Conservation (phyloP, 2,329 filamentous ascomycete species). For the Metarhizium guizhouense region DNA sequence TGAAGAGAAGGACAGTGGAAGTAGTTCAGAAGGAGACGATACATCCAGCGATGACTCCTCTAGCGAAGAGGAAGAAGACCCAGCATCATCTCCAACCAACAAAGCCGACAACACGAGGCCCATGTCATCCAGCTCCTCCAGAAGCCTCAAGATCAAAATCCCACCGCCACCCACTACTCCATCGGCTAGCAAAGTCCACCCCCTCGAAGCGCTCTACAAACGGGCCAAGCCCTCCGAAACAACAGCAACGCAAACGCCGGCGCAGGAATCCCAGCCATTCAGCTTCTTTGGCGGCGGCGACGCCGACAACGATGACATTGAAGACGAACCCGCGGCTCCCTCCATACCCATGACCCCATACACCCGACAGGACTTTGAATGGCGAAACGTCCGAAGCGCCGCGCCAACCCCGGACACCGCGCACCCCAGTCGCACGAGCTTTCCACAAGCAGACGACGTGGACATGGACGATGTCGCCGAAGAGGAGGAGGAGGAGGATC, state of each 20-base stretch:
- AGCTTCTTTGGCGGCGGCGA: slow-evolving; percentile 65
- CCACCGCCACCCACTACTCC: slow-evolving; percentile 37
- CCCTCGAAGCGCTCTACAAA: slow-evolving; percentile 90
- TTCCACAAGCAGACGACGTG: slow-evolving; percentile 26
- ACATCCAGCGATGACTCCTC: slow-evolving; percentile 4
- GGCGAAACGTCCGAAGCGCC: slow-evolving; percentile 69
- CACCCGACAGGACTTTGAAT: slow-evolving; percentile 68
- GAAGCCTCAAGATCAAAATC: slow-evolving; percentile 46
- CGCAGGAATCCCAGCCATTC: slow-evolving; percentile 50
- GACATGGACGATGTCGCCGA: slow-evolving; percentile 23
- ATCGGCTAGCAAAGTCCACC: slow-evolving; percentile 55
- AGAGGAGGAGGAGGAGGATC: slow-evolving; percentile 20
- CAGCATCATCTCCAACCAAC: slow-evolving; percentile 9
- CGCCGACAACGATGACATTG: slow-evolving; percentile 35
- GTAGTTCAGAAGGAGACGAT: slow-evolving; percentile 11
- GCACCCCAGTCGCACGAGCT: slow-evolving; percentile 57
- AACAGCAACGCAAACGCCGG: slow-evolving; percentile 15
- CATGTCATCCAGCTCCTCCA: slow-evolving; percentile 41
- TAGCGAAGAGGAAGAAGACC: slow-evolving; percentile 12
- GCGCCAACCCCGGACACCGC: slow-evolving; percentile 94
- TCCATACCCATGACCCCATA: slow-evolving; percentile 71
- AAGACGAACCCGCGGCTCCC: slow-evolving; percentile 29
- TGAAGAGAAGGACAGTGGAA: slow-evolving; percentile 10
- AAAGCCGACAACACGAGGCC: slow-evolving; percentile 29
- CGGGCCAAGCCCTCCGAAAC: slow-evolving; percentile 40